Conservation (phyloP, 2,329 filamentous ascomycete species). For the Aaosphaeria pasadenensis region DNA sequence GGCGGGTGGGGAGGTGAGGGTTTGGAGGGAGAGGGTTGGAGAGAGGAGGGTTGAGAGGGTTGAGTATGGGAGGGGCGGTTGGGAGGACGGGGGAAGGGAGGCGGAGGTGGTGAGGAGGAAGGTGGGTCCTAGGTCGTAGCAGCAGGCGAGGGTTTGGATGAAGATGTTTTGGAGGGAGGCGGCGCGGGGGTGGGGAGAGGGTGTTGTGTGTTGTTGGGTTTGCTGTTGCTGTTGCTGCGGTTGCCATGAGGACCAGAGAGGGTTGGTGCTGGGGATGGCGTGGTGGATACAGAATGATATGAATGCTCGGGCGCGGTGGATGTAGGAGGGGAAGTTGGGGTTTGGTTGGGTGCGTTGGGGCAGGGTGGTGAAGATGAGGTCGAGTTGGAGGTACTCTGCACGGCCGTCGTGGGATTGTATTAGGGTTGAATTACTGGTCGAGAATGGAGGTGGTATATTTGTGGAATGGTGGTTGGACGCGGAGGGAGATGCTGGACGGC, state of each 20-base stretch:
- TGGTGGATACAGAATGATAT: slow-evolving; percentile 32
- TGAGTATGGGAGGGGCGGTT: slow-evolving; percentile 15
- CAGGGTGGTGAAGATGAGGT: slow-evolving; percentile 38
- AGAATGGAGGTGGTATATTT: slow-evolving; percentile 11
- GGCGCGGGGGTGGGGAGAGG: slow-evolving; percentile 29
- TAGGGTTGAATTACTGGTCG: slow-evolving; percentile 10
- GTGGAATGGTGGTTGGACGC: slow-evolving; percentile 5
- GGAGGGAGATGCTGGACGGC: slow-evolving; percentile 25
- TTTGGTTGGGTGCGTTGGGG: slow-evolving; percentile 26
- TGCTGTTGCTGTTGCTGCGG: neutral
- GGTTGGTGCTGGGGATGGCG: slow-evolving; percentile 14
- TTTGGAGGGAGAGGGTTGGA: slow-evolving; percentile 35
- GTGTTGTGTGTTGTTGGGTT: neutral
- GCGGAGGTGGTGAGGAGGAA: slow-evolving; percentile 38
- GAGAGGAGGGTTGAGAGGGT: slow-evolving; percentile 23
- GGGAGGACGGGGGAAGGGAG: slow-evolving; percentile 5
- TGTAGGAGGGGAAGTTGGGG: slow-evolving; percentile 19
- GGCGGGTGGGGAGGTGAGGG: slow-evolving; percentile 23
- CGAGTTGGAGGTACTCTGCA: slow-evolving; percentile 39
- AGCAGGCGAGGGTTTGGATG: slow-evolving; percentile 40
- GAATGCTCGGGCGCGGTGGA: slow-evolving; percentile 32
- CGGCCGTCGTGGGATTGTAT: slow-evolving; percentile 29
- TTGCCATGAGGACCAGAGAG: slow-evolving; percentile 27
- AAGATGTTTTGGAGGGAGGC: slow-evolving; percentile 41
- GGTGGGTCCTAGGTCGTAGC: slow-evolving; percentile 38